Base-by-base conservation (phyloP, 306 rosid genomes). In the Acmispon strigosus region DNA sequence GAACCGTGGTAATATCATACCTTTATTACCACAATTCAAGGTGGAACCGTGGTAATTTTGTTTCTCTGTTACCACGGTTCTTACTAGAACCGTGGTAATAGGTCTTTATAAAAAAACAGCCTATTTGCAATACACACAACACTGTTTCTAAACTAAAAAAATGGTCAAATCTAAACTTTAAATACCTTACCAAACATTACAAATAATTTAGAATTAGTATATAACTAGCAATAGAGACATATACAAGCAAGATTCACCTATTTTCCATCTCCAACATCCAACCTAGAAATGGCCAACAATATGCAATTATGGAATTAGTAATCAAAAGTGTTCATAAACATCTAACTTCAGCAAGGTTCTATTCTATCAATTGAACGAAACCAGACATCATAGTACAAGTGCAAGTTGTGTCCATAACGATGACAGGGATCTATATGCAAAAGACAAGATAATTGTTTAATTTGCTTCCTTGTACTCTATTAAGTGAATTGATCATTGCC, bases 191-290 rank as follows among this genome's bases (percentile, higher is more conserved):
- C n/a, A n/a, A n/a, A n/a, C n/a, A n/a, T n/a, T n/a, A n/a, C n/a
- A n/a, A n/a, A n/a, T n/a, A n/a, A n/a, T n/a, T n/a, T n/a, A n/a
- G n/a, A n/a, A n/a, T n/a, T n/a, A n/a, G n/a, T n/a, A n/a, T n/a
- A n/a, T n/a, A n/a, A n/a, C n/a, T n/a, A n/a, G n/a, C n/a, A n/a
- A n/a, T n/a, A n/a, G n/a, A n/a, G n/a, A n/a, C n/a, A n/a, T n/a
- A n/a, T n/a, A n/a, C n/a, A n/a, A n/a, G n/a, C 84, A 20, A 82
- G 68, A 74, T 82, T 85, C 66, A 84, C 78, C 73, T 90, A 93
- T 71, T 88, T 92, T 10, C 96, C 96, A 67, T 88, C 96, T 62
- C 98, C 98, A 55, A 86, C 80, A 58, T 92, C 96, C 96, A 92
- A 82, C 98, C 98, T 92, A n/a, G 37, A 32, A 32, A 83, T 62